Percentiles rank a stretch among this genome's conserved stretches.
Conservation (phyloP, 2,329 filamentous ascomycete species). For the Exserohilum rostratum region DNA sequence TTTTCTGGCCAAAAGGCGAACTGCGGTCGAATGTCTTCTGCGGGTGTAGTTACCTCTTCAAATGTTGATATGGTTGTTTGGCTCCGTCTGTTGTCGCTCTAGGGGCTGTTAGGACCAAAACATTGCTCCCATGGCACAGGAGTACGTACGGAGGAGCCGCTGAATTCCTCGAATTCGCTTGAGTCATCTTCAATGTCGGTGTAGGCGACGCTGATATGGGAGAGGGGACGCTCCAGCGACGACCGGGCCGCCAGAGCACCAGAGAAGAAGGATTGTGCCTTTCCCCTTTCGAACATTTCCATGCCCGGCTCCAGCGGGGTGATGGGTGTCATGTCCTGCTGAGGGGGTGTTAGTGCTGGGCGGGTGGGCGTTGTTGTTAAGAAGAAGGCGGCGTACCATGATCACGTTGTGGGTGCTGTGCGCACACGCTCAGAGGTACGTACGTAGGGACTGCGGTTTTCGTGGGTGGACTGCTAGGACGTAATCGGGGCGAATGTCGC, state of each 20-base stretch:
- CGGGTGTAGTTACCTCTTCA: conserved; percentile 81
- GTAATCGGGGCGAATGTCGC: conserved; percentile 25
- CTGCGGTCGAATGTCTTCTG: conserved; percentile 61
- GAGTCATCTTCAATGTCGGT: conserved; percentile 71
- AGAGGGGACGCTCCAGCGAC: conserved; percentile 64
- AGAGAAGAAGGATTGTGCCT: conserved; percentile 65
- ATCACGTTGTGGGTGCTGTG: conserved; percentile 29
- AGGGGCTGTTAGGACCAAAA: conserved; percentile 35
- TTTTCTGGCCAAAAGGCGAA: conserved; percentile 66
- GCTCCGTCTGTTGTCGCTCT: conserved; percentile 69
- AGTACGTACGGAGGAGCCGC: conserved; percentile 68
- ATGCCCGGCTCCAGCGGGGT: conserved; percentile 52
- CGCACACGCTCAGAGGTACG: conserved; percentile 20
- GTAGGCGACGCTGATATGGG: conserved; percentile 78
- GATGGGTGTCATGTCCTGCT: conserved; percentile 55
- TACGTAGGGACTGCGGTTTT: conserved; percentile 16
- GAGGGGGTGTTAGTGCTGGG: conserved; percentile 26
- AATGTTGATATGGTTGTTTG: conserved; percentile 87
- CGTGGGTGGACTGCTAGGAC: conserved; percentile 27
- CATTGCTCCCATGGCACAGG: conserved; percentile 2
- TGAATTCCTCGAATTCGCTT: conserved; percentile 56
- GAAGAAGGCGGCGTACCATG: conserved; percentile 42
- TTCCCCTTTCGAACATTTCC: conserved; percentile 58
- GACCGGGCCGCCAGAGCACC: conserved; percentile 43
- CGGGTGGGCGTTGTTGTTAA: background rate